Percentiles rank a stretch among this genome's conserved stretches.
These are phyloP conservation scores for Syncephalastrum sp. DNA, from an alignment of 371 early-diverging fungal genomes.

Conservation along the genomic window DNA sequence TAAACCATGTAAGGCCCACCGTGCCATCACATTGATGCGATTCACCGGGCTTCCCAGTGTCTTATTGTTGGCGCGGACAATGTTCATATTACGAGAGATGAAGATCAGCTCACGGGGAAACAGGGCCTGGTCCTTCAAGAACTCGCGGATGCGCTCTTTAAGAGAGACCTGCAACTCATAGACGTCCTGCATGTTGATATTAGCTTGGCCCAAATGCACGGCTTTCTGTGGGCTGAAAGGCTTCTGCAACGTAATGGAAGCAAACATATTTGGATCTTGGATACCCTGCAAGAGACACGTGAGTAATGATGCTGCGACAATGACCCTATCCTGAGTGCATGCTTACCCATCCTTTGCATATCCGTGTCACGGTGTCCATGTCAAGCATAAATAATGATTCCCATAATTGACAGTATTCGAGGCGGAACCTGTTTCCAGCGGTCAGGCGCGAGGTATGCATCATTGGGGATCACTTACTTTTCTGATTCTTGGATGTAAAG, in stretches of 20 bases:
- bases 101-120: constrained; percentile 91
- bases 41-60: constrained; percentile 84
- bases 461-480: constrained; percentile 30
- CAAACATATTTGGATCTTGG: constrained; percentile 77
- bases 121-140: constrained; percentile 66
- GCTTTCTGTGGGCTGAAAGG: constrained; percentile 67
- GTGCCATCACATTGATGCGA: constrained; percentile 84
- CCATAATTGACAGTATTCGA: constrained; percentile 85
- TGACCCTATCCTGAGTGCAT: neutral
- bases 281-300: constrained; percentile 58
- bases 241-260: constrained; percentile 77
- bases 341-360: constrained; percentile 69
- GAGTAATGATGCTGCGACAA: neutral
- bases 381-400: constrained; percentile 82
- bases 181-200: constrained; percentile 49
- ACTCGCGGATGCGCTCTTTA: constrained; percentile 71
- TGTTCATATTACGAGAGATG: constrained; percentile 87
- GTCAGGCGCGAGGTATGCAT: constrained; percentile 20
- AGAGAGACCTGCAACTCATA: constrained; percentile 73
- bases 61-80: constrained; percentile 85
- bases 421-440: constrained; percentile 53
- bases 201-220: constrained; percentile 41
- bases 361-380: constrained; percentile 51
- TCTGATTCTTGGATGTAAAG: constrained; percentile 80
- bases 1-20: constrained; percentile 73